A percentile compares a stretch with the other conserved stretches of the same genome.
Evolutionary conservation across 805 yeast genomes (phyloP).

Genomic region (Starmerella floricola): DNA sequence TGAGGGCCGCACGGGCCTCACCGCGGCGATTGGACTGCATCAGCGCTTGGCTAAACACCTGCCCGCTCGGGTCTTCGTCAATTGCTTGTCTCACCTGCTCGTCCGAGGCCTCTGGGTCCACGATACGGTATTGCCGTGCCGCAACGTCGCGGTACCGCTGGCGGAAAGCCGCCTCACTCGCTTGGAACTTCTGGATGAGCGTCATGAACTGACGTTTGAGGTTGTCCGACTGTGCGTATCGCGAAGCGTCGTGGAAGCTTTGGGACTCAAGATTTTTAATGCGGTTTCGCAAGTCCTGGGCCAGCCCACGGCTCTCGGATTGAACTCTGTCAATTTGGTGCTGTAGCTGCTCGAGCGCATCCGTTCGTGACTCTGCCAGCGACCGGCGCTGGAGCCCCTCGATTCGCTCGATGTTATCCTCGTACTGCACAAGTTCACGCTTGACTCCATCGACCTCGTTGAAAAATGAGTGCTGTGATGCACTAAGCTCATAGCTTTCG

Average conservation of each 20-base stretch:
- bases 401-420: conserved; percentile 53
- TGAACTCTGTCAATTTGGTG: conserved; percentile 64
- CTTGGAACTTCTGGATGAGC: conserved; percentile 74
- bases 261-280: conserved; percentile 61
- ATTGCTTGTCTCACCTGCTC: conserved; percentile 76
- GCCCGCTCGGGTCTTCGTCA: conserved; percentile 69
- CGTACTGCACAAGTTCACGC: conserved; percentile 55
- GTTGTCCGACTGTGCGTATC: conserved; percentile 81
- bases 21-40: conserved; percentile 31
- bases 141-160: conserved; percentile 78
- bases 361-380: conserved; percentile 58
- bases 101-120: conserved; percentile 40
- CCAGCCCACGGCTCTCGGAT: conserved; percentile 65
- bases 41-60: conserved; percentile 81
- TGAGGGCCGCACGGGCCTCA: conserved; percentile 87
- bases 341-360: conserved; percentile 54
- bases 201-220: conserved; percentile 73
- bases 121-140: conserved; percentile 82
- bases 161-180: conserved; percentile 74
- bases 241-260: conserved; percentile 47
- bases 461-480: conserved; percentile 45
- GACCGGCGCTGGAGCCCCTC: conserved; percentile 59
- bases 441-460: conserved; percentile 55
- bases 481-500: conserved; percentile 18
- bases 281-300: conserved; percentile 57